phyloP scores from a whole-genome alignment of 495 filamentous ascomycete genomes.

The Massariosphaeria phaeospora region DNA sequence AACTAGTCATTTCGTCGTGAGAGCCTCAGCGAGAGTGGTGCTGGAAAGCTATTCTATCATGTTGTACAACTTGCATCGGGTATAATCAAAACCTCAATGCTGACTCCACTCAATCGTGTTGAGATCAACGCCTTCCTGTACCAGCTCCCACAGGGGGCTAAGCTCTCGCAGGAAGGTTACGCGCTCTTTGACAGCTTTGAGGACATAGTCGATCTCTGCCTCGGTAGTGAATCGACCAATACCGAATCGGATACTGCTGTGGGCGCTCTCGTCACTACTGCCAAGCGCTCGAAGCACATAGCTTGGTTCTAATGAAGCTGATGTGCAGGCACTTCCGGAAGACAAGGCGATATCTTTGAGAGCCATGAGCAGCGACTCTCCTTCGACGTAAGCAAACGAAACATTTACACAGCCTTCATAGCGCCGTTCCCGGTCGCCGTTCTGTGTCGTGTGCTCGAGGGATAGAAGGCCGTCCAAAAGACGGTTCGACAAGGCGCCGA shows the following conservation, averaged over 20 bases:
- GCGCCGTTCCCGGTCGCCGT: conserved; percentile 75
- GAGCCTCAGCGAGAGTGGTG: conserved; percentile 1
- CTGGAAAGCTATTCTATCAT: background rate
- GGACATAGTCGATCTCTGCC: conserved; percentile 91
- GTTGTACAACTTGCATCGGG: conserved; percentile 9
- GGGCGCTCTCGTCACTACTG: conserved; percentile 92
- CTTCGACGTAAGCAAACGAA: conserved; percentile 96
- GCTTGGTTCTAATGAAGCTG: conserved; percentile 90
- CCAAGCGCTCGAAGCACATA: conserved; percentile 92
- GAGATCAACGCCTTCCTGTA: conserved; percentile 92
- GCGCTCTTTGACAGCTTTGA: conserved; percentile 86
- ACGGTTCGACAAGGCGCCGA: conserved; percentile 75
- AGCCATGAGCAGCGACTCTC: conserved; percentile 96
- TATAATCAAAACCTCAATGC: conserved; percentile 52
- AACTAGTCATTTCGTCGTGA: conserved; percentile 1
- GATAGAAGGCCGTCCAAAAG: conserved; percentile 73
- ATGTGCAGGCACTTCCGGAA: conserved; percentile 95
- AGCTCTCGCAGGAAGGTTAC: conserved; percentile 91
- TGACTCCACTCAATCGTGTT: conserved; percentile 98
- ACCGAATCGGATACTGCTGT: conserved; percentile 95
- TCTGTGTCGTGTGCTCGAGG: conserved; percentile 87
- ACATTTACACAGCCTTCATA: conserved; percentile 98
- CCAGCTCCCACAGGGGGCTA: conserved; percentile 95
- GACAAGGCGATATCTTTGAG: conserved; percentile 96
- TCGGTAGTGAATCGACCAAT: conserved; percentile 97